Base-by-base conservation (phyloP, 306 rosid genomes). In the Quercus agrifolia region DNA sequence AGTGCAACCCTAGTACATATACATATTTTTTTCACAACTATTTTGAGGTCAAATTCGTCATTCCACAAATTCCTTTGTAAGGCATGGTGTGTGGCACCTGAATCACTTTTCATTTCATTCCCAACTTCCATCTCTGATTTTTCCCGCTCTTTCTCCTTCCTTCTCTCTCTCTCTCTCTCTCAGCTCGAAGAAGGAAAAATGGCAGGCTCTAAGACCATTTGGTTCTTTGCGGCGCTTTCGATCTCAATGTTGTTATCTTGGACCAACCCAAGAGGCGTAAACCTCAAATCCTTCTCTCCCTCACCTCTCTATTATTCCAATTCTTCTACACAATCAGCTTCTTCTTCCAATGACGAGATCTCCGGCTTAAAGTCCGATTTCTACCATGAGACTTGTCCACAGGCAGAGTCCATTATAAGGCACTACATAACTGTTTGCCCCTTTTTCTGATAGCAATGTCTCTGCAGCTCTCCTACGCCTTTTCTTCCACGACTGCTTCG, bases 401-500 rank as follows among this genome's bases (percentile, higher is more conserved):
- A 86, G 11, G 97, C 97, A 1, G 94, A 95, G 77, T 56, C 6
- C 49, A 82, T 86, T 23, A 83, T 91, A 86, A 92, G 59, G 85
- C 88, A 21, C 21, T 21, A 21, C 21, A 21, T 21, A 21, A 21
- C 21, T 21, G 21, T 21, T 21, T 21, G 21, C 21, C 21, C 21
- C 21, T 21, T 21, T 21, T 21, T 75, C 82, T n/a, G 88, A 85
- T 3, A 78, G 83, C 23, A 87, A 89, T 11, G 82, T 87, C 33
- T 80, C 98, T 1, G 85, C 98, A 0, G 85, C 91, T 75, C 87
- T 95, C 17, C 91, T 95, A 8, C 93, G 99, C 54, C 98, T 95
- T 70, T 91, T 90, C 85, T 95, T 95, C 78, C 99, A 92, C 27
- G 99, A 95, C 18, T 95, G 99, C 91, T 95, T 95, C 87, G 83